Evolutionary conservation across 2,329 filamentous ascomycete species (phyloP).

Genomic region (Taxawa tesnikishii): DNA sequence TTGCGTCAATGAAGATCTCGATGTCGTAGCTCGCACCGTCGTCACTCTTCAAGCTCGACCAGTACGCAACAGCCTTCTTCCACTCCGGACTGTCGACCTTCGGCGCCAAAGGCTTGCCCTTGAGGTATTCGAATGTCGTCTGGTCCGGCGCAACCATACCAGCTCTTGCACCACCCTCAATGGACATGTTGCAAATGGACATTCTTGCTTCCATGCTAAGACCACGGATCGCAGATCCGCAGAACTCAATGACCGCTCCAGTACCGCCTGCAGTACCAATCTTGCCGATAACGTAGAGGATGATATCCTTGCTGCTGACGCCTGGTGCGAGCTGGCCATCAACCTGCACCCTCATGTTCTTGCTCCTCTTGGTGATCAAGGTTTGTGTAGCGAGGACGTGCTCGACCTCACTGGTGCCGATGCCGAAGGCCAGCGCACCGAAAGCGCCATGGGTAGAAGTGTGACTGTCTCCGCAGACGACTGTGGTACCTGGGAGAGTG

Average conservation of each 20-base stretch:
- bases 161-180: slow-evolving; percentile 87
- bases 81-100: slow-evolving; percentile 75
- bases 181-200: slow-evolving; percentile 99
- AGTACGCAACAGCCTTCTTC: slow-evolving; percentile 80
- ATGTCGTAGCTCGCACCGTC: slow-evolving; percentile 80
- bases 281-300: slow-evolving; percentile 82
- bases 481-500: slow-evolving; percentile 90
- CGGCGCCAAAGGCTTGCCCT: slow-evolving; percentile 78
- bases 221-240: slow-evolving; percentile 77
- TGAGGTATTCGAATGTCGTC: slow-evolving; percentile 88
- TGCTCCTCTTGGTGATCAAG: slow-evolving; percentile 85
- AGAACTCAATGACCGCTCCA: slow-evolving; percentile 93
- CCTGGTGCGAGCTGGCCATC: slow-evolving; percentile 82
- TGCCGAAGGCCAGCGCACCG: slow-evolving; percentile 87
- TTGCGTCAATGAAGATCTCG: slow-evolving; percentile 79
- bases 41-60: slow-evolving; percentile 76
- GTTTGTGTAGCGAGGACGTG: slow-evolving; percentile 96
- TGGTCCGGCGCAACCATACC: slow-evolving; percentile 96
- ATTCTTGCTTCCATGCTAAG: slow-evolving; percentile 93
- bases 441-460: slow-evolving; percentile 98
- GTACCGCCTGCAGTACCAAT: slow-evolving; percentile 95
- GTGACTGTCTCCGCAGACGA: slow-evolving; percentile 96
- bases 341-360: slow-evolving; percentile 97
- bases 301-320: slow-evolving; percentile 91
- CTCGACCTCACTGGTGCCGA: slow-evolving; percentile 96